Evolutionary conservation across 202 grass and related monocot species (phyloP).

Genomic region (Saccharum hybrid): DNA sequence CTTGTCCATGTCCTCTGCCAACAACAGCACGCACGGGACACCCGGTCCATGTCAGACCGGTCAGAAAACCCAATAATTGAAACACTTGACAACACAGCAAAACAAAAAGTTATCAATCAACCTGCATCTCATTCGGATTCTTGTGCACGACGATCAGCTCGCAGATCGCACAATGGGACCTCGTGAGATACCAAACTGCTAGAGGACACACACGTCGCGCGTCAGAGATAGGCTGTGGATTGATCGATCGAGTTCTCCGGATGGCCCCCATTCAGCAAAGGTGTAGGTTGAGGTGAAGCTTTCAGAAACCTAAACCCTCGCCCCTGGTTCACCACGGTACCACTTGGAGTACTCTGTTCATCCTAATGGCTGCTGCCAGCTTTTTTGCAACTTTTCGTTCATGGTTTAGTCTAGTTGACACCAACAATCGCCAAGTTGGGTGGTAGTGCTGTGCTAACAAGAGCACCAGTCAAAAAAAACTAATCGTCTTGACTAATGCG

Average conservation of each 20-base stretch:
- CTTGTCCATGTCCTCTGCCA: slow-evolving; percentile 96
- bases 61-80: neutral
- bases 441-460: neutral
- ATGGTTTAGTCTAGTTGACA: neutral
- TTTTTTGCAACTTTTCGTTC: slow-evolving; percentile 20
- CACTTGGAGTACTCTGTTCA: neutral
- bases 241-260: neutral
- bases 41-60: neutral
- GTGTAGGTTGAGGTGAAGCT: slow-evolving; percentile 24
- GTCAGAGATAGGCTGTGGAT: neutral
- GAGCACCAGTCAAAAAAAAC: neutral
- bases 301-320: slow-evolving; percentile 35
- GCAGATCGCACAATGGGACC: neutral
- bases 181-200: neutral
- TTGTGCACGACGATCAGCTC: neutral
- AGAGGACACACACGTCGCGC: neutral
- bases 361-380: neutral
- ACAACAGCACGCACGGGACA: neutral
- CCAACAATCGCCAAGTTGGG: neutral
- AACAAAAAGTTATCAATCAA: neutral
- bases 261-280: neutral
- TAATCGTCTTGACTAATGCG: neutral
- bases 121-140: neutral
- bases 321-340: neutral
- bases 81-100: neutral